Conservation (phyloP, 2,329 filamentous ascomycete genomes). For the Didymella glomerata region DNA sequence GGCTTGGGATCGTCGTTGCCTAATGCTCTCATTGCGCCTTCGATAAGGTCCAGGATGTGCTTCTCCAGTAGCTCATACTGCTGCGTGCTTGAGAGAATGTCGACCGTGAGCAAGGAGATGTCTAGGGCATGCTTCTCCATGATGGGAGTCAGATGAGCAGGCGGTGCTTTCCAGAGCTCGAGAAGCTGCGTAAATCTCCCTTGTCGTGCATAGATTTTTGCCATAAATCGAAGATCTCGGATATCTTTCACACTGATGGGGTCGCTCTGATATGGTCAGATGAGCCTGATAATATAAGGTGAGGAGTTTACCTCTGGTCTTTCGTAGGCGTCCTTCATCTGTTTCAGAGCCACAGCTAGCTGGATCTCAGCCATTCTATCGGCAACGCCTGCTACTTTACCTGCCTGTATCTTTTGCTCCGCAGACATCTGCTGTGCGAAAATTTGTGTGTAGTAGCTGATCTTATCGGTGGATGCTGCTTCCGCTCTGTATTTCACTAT, state of each 20-base stretch:
- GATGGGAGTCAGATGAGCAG: slow-evolving; percentile 27
- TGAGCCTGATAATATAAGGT: background rate
- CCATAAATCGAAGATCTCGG: slow-evolving; percentile 48
- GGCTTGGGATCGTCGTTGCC: slow-evolving; percentile 8
- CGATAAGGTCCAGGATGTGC: slow-evolving; percentile 28
- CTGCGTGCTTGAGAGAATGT: slow-evolving; percentile 20
- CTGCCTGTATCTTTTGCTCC: slow-evolving; percentile 30
- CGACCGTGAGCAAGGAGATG: slow-evolving; percentile 30
- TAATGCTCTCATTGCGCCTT: slow-evolving; percentile 12
- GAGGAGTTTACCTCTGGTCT: slow-evolving; percentile 32
- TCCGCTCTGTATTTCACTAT: slow-evolving; percentile 43
- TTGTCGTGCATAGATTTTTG: slow-evolving; percentile 41
- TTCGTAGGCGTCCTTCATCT: slow-evolving; percentile 41
- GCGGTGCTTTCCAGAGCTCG: slow-evolving; percentile 35
- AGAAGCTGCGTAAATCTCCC: slow-evolving; percentile 34
- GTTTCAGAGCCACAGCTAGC: slow-evolving; percentile 32
- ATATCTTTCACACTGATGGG: slow-evolving; percentile 40
- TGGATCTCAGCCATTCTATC: slow-evolving; percentile 32
- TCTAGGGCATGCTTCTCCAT: slow-evolving; percentile 37
- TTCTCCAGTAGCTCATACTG: slow-evolving; percentile 32
- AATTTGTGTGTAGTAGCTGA: slow-evolving; percentile 39
- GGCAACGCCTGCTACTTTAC: slow-evolving; percentile 10
- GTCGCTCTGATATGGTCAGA: slow-evolving; percentile 36
- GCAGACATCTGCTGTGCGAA: slow-evolving; percentile 42
- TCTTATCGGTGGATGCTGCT: slow-evolving; percentile 32